Evolutionary conservation across 306 rosid species (phyloP).

Genomic region (Prunus dulcis): DNA sequence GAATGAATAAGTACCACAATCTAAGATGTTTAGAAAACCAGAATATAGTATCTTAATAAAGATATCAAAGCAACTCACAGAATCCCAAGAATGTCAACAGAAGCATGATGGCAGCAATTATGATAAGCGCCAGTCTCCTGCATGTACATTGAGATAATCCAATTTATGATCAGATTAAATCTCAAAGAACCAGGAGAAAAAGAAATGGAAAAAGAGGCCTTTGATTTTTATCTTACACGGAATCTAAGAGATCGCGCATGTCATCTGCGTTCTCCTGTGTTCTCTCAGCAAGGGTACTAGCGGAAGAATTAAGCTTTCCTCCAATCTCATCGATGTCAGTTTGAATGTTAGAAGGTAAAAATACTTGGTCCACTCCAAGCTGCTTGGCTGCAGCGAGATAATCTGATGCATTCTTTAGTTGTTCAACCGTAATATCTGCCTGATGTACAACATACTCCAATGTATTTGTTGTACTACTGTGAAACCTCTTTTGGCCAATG

Average conservation of each 20-base stretch:
- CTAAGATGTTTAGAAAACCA: not conserved
- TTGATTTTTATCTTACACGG: slow-evolving; percentile 27
- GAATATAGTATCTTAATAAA: slow-evolving; percentile 2
- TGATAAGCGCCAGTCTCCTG: slow-evolving; percentile 46
- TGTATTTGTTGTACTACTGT: slow-evolving; percentile 35
- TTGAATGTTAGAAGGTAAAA: slow-evolving; percentile 42
- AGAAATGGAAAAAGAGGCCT: not conserved
- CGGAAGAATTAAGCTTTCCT: slow-evolving; percentile 38
- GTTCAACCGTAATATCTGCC: slow-evolving; percentile 38
- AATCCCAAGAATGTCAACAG: slow-evolving; percentile 50
- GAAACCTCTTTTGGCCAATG: slow-evolving; percentile 44
- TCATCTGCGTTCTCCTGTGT: slow-evolving; percentile 31
- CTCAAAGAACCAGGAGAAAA: not conserved
- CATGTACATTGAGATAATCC: slow-evolving; percentile 7
- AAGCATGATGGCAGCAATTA: slow-evolving; percentile 56
- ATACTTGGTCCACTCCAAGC: slow-evolving; percentile 46
- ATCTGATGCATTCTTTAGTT: slow-evolving; percentile 40
- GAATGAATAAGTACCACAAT: slow-evolving; percentile 5
- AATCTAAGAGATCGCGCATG: slow-evolving; percentile 42
- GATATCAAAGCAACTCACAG: slow-evolving; percentile 34
- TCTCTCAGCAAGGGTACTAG: slow-evolving; percentile 29
- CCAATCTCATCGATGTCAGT: slow-evolving; percentile 43
- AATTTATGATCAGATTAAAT: not conserved
- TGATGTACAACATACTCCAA: slow-evolving; percentile 37
- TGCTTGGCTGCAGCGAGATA: slow-evolving; percentile 43